Evolutionary conservation across 345 rosid genomes (phyloP), one percentile per base, ranked within the genome.

Genomic region (Corchorus olitorius): DNA sequence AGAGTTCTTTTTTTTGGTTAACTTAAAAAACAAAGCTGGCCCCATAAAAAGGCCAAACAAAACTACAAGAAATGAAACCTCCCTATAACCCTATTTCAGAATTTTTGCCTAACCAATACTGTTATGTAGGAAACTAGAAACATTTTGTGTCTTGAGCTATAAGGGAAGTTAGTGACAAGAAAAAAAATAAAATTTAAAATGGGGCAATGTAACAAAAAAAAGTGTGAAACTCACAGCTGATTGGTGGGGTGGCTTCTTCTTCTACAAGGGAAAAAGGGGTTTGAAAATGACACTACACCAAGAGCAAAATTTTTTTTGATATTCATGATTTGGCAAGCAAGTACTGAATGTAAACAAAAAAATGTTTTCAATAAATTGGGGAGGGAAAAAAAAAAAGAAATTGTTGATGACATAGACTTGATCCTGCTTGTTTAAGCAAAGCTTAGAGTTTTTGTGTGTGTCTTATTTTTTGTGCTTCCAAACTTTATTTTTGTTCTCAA

Each of bases 181-280:
- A 16, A 68, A 14, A 17, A 58, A 61, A n/a, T n/a, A n/a, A 27
- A 27, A 0, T 27, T 27, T 27, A 49, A 17, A 50, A 41, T 22
- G 20, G 6, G 37, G 48, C 14, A 35, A 39, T 3, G 6, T 39
- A 39, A 3, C 5, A 39, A 39, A 6, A 39, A 73, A 49, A 89
- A 87, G 94, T 86, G 90, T 87, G 80, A 77, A 59, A 81, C 71
- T 81, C 79, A 85, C 82, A 78, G 77, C 70, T 73, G 89, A 87
- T 85, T 83, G 92, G 92, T 89, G 78, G 82, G 85, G 78, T 81
- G 87, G 87, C 86, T 86, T 80, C 94, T 90, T 89, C 84, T 84
- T 65, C 82, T 77, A 83, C 85, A 88, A 81, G 84, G 53, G 70
- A 83, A 75, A 73, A 65, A 84, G 75, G 81, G 81, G 79, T 74